Evolutionary conservation across 2,329 filamentous ascomycete genomes (phyloP), one percentile per base, ranked within the genome.

Genomic region (Ceratocystis cubensis): DNA sequence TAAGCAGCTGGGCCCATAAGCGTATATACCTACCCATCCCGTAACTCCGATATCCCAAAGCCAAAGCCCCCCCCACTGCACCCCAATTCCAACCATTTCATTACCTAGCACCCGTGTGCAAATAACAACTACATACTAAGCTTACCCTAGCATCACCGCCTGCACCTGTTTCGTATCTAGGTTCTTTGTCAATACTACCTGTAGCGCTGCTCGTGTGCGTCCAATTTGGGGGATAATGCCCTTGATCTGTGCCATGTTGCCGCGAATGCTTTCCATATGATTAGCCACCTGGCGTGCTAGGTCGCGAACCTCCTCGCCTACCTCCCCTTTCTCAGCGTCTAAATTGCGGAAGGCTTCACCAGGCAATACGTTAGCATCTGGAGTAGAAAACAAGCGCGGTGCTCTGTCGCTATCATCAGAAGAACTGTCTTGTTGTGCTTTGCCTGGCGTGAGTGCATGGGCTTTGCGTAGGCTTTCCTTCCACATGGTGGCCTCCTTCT

Each of bases 181-280:
- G 67, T 81, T 76, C 57, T 75, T 73, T 45, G 78, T 75, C 67
- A 85, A 70, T 45, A 80, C 76, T 15, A 76, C 76, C 70, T 80
- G 79, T 64, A 85, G 70, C 2, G 80, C 77, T 1, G 81, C 81
- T 63, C 75, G 76, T 69, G 77, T 81, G 66, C 75, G 77, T 20
- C 70, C 73, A 17, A 85, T 78, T 44, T 80, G 78, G 1, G 80
- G 79, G 5, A 79, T 70, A 3, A 85, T 75, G 5, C 79, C 80
- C 0, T 80, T 78, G 15, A 82, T 78, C 73, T 84, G 82, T 66
- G 77, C 74, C 48, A 84, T 74, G 70, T 85, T 85, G 56, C 75
- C 75, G 65, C 74, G 76, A 71, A 85, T 80, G 70, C 80, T 84
- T 68, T 84, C 81, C 74, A 84, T 80, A 69, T 85, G 82, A 64